Conservation (phyloP, 2,329 filamentous ascomycete species). For the Beauveria scarabaeidicola region DNA sequence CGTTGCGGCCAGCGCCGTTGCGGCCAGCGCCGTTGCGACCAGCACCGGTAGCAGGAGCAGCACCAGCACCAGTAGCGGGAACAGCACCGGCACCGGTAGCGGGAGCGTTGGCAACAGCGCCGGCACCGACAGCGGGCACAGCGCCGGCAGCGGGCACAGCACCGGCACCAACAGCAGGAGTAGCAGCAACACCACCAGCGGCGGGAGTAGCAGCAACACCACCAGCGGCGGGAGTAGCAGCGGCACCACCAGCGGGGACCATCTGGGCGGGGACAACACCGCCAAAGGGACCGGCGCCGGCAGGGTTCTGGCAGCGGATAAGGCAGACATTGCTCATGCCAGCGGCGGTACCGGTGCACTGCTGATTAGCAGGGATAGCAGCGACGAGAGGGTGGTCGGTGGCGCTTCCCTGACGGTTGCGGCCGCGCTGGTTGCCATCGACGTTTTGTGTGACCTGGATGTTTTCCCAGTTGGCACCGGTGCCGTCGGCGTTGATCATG, state of each 20-base stretch:
- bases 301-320: slow-evolving; percentile 53
- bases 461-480: slow-evolving; percentile 42
- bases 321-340: slow-evolving; percentile 53
- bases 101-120: background rate
- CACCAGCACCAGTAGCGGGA: background rate
- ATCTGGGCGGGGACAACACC: slow-evolving; percentile 51
- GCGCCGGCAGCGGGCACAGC: background rate
- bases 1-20: background rate
- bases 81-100: background rate
- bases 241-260: no score
- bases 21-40: background rate
- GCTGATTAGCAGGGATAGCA: slow-evolving; percentile 44
- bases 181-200: slow-evolving; percentile 11
- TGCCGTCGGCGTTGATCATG: slow-evolving; percentile 55
- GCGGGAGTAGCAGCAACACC: background rate
- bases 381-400: slow-evolving; percentile 47
- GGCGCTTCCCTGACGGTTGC: slow-evolving; percentile 33
- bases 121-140: background rate
- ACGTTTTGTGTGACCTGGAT: slow-evolving; percentile 42
- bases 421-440: slow-evolving; percentile 21
- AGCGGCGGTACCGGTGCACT: slow-evolving; percentile 52
- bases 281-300: slow-evolving; percentile 53
- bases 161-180: background rate
- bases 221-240: background rate
- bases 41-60: background rate